Evolutionary conservation across 2,329 filamentous ascomycete genomes (phyloP).

Genomic region (Colletotrichum cereale): DNA sequence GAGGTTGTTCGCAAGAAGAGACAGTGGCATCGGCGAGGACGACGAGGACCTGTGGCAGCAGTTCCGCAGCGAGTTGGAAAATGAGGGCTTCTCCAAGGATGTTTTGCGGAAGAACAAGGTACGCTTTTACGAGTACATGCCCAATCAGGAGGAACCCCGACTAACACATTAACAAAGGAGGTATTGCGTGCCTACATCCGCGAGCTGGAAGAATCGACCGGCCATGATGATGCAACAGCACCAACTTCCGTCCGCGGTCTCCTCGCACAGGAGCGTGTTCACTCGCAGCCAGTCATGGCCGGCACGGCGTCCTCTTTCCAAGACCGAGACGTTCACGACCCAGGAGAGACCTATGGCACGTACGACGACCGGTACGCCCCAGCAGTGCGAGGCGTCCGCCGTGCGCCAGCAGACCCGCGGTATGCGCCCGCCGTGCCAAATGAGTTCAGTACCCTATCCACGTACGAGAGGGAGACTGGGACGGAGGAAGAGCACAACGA

Average conservation of each 20-base stretch:
- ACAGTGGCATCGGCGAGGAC: slow-evolving; percentile 53
- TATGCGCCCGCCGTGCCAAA: slow-evolving; percentile 26
- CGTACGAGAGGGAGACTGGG: slow-evolving; percentile 53
- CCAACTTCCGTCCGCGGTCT: slow-evolving; percentile 66
- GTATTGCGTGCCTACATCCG: slow-evolving; percentile 72
- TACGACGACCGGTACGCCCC: slow-evolving; percentile 56
- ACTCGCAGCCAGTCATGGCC: slow-evolving; percentile 33
- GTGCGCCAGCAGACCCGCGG: slow-evolving; percentile 50
- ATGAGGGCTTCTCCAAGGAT: slow-evolving; percentile 68
- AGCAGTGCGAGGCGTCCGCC: slow-evolving; percentile 54
- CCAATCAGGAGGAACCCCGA: neutral
- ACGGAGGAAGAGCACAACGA: slow-evolving; percentile 53
- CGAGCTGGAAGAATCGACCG: slow-evolving; percentile 65
- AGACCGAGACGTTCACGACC: slow-evolving; percentile 43
- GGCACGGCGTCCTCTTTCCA: slow-evolving; percentile 23
- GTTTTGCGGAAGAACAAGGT: slow-evolving; percentile 71
- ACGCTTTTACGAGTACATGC: slow-evolving; percentile 42
- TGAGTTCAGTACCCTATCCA: slow-evolving; percentile 44
- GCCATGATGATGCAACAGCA: slow-evolving; percentile 56
- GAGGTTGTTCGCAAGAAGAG: slow-evolving; percentile 60
- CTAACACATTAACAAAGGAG: slow-evolving; percentile 57
- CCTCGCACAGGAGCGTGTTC: slow-evolving; percentile 57
- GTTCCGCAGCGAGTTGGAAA: slow-evolving; percentile 69
- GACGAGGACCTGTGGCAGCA: slow-evolving; percentile 69
- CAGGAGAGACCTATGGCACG: slow-evolving; percentile 52